These are phyloP conservation scores for Odonthalia washingtoniensis DNA, from an alignment of 31 red algal species.

Conservation along the genomic window DNA sequence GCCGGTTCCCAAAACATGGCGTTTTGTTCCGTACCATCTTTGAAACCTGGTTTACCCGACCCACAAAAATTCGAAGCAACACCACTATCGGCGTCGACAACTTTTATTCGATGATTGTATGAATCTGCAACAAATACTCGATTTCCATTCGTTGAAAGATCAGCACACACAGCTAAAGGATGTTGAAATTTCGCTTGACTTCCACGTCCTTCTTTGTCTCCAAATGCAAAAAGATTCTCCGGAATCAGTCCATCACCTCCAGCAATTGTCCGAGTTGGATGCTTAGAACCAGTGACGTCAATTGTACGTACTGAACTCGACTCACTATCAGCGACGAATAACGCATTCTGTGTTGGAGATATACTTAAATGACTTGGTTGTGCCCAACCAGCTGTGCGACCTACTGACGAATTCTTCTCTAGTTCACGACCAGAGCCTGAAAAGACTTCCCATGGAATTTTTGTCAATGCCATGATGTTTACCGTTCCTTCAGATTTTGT, in stretches of 20 bases:
- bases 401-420: conserved; percentile 70
- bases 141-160: conserved; percentile 30
- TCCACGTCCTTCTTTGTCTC: conserved; percentile 88
- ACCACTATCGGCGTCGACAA: conserved; percentile 43
- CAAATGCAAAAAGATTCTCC: conserved; percentile 92
- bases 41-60: conserved; percentile 58
- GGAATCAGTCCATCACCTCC: conserved; percentile 92
- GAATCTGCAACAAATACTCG: conserved; percentile 85
- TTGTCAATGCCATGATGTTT: too few species aligned
- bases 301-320: conserved; percentile 85
- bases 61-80: conserved; percentile 56
- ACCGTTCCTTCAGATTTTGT: not conserved
- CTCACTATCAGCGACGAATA: conserved; percentile 92
- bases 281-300: conserved; percentile 33
- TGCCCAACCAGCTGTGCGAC: conserved; percentile 72
- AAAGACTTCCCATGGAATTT: conserved; percentile 59
- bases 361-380: conserved; percentile 79
- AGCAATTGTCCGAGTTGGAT: conserved; percentile 84
- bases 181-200: conserved; percentile 80
- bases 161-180: conserved; percentile 73
- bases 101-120: conserved; percentile 97
- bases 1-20: conserved; percentile 91
- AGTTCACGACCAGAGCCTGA: conserved; percentile 82
- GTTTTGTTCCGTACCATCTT: conserved; percentile 69
- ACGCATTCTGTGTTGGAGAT: conserved; percentile 27